A percentile compares a stretch with the other conserved stretches of the same genome.
Conservation (phyloP, 495 filamentous ascomycete genomes). For the Penicillium arizonense region DNA sequence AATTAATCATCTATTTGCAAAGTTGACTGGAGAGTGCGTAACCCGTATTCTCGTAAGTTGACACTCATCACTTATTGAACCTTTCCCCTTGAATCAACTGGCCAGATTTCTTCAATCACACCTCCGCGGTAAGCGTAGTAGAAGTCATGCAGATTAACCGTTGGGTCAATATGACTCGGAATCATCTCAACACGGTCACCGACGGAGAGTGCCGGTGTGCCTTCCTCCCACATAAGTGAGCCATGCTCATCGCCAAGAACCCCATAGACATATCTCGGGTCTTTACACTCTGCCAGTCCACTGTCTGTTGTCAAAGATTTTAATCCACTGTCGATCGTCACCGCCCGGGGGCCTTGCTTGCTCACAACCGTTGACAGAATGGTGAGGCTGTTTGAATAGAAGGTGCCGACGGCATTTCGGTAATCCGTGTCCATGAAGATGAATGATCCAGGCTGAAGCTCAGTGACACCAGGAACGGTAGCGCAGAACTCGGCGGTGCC, state of each 20-base stretch:
- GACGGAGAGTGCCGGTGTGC: conserved; percentile 21
- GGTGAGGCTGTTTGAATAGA: conserved; percentile 36
- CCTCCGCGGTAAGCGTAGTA: conserved; percentile 34
- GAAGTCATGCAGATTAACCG: conserved; percentile 37
- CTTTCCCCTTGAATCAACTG: conserved; percentile 38
- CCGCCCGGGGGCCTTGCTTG: conserved; percentile 30
- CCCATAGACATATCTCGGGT: conserved; percentile 29
- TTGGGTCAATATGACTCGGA: conserved; percentile 41
- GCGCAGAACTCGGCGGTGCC: conserved; percentile 41
- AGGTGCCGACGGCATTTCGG: conserved; percentile 36
- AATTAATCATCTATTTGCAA: too few species aligned
- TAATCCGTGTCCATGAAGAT: conserved; percentile 45
- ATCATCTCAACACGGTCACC: conserved; percentile 39
- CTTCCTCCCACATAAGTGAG: conserved; percentile 30
- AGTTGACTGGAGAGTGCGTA: too few species aligned
- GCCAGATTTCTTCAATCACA: conserved; percentile 38
- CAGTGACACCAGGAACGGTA: conserved; percentile 35
- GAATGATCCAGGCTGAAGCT: conserved; percentile 40
- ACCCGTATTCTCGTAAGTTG: too few species aligned
- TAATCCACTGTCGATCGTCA: conserved; percentile 35
- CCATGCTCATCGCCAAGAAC: conserved; percentile 40
- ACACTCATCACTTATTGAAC: conserved; percentile 23
- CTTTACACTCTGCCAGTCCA: conserved; percentile 37
- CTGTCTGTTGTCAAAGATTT: conserved; percentile 42
- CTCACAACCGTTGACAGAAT: conserved; percentile 35